Evolutionary conservation across 306 rosid species (phyloP), one percentile per base, ranked within the genome.

Genomic region (Quercus parvula): DNA sequence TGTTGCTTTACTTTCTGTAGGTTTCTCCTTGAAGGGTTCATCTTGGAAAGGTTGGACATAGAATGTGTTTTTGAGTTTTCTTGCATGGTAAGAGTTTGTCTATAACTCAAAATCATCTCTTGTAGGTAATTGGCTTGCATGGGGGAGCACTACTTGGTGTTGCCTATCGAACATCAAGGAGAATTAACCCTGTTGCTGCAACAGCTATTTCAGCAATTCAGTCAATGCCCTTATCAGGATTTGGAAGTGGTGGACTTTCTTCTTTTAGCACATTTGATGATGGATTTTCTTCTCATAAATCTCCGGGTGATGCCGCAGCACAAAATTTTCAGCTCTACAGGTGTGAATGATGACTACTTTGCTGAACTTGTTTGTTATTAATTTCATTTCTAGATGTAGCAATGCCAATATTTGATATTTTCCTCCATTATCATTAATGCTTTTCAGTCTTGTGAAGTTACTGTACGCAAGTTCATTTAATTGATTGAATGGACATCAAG

Each of bases 111-210:
- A 68, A 62, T 46, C 76, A 27, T 78, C 68, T 82, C 73, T 79
- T 81, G 63, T 71, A 93, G 99, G 99, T 96, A 73, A 90, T 93
- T 87, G 98, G 98, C 58, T 90, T 96, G 92, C 98, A 93, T 81
- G 98, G 99, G 78, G 99, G 99, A 46, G 98, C 97, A 74, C 91
- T 96, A 66, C 99, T 96, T 79, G 99, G 99, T 33, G 89, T 96
- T 89, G 91, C 98, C 41, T 96, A 96, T 84, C 93, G 99, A 78
- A 90, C 97, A 81, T 93, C 99, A 61, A 86, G 93, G 87, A 90
- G 99, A 89, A 80, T 96, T 59, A 96, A 96, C 74, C 96, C 99
- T 64, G 83, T 88, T 79, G 90, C 99, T 75, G 98, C 98, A 38
- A 91, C 99, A n/a, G 93, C 99, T 78, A 93, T 96, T 85, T 96